Conservation (phyloP, 345 rosid genomes). For the Boechera retrofracta region DNA sequence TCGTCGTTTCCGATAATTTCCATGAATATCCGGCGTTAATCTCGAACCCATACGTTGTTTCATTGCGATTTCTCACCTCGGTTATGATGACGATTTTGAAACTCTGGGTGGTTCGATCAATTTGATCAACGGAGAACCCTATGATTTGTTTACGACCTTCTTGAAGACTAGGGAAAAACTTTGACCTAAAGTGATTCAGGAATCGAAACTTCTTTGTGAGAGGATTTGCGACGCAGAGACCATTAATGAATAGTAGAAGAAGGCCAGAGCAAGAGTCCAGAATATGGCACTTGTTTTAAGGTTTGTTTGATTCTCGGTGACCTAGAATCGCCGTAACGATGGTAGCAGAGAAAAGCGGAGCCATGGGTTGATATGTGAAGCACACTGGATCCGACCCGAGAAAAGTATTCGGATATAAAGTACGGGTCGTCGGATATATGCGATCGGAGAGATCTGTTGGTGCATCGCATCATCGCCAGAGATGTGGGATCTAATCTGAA, state of each 20-base stretch:
- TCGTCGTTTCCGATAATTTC: background rate
- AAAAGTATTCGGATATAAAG: background rate
- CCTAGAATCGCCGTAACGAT: background rate
- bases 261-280: slow-evolving; percentile 20
- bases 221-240: slow-evolving; percentile 27
- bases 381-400: background rate
- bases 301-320: background rate
- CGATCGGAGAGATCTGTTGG: background rate
- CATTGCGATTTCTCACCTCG: no score
- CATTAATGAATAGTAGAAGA: background rate
- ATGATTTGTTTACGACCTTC: background rate
- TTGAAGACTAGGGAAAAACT: no score
- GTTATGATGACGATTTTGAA: background rate
- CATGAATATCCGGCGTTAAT: background rate
- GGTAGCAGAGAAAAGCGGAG: background rate
- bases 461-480: background rate
- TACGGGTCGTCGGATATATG: background rate
- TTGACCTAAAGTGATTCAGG: background rate
- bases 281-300: background rate
- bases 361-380: background rate
- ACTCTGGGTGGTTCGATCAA: slow-evolving; percentile 5
- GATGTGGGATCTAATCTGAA: background rate
- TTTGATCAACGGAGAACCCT: slow-evolving; percentile 18
- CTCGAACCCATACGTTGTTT: background rate
- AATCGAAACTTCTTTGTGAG: slow-evolving; percentile 16